Percentiles rank a stretch among this genome's conserved stretches.
Evolutionary conservation across 768 basidiomycete species (phyloP).

Genomic region (Boletus edulis): DNA sequence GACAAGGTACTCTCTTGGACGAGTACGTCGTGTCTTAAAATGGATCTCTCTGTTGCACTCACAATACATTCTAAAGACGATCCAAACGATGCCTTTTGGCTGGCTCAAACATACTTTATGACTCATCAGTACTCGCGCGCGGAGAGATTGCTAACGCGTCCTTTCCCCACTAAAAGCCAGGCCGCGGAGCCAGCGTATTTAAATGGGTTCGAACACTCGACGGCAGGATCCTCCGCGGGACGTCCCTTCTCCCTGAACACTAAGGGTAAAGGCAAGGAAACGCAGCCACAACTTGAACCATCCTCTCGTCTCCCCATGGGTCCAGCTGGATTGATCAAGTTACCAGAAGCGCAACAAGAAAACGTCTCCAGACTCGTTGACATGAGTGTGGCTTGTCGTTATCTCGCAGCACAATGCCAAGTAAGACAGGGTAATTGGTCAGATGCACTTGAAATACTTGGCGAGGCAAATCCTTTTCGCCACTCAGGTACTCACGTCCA

Average conservation of each 20-base stretch:
- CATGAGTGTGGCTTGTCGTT: slow-evolving; percentile 93
- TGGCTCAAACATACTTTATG: slow-evolving; percentile 96
- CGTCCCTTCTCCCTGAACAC: slow-evolving; percentile 38
- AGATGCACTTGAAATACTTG: slow-evolving; percentile 89
- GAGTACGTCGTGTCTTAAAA: slow-evolving; percentile 51
- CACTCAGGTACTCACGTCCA: slow-evolving; percentile 49
- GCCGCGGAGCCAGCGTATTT: slow-evolving; percentile 33
- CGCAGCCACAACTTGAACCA: slow-evolving; percentile 33
- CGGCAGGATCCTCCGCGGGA: slow-evolving; percentile 32
- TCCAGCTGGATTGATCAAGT: slow-evolving; percentile 66
- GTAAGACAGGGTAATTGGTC: slow-evolving; percentile 89
- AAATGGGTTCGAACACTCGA: slow-evolving; percentile 21
- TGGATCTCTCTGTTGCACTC: slow-evolving; percentile 1
- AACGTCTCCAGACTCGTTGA: slow-evolving; percentile 80
- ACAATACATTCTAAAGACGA: slow-evolving; percentile 54
- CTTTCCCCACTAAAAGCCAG: slow-evolving; percentile 60
- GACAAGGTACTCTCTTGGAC: slow-evolving; percentile 97
- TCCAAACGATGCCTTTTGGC: slow-evolving; percentile 98
- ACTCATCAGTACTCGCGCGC: slow-evolving; percentile 94
- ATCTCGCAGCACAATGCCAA: slow-evolving; percentile 95
- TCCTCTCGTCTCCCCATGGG: slow-evolving; percentile 67
- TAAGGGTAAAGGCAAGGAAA: slow-evolving; percentile 68
- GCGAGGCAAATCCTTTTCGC: slow-evolving; percentile 87
- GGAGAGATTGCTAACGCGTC: slow-evolving; percentile 85
- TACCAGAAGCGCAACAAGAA: slow-evolving; percentile 61